Evolutionary conservation across 2,329 filamentous ascomycete species (phyloP), one percentile per base, ranked within the genome.

Genomic region (Drechmeria coniospora): DNA sequence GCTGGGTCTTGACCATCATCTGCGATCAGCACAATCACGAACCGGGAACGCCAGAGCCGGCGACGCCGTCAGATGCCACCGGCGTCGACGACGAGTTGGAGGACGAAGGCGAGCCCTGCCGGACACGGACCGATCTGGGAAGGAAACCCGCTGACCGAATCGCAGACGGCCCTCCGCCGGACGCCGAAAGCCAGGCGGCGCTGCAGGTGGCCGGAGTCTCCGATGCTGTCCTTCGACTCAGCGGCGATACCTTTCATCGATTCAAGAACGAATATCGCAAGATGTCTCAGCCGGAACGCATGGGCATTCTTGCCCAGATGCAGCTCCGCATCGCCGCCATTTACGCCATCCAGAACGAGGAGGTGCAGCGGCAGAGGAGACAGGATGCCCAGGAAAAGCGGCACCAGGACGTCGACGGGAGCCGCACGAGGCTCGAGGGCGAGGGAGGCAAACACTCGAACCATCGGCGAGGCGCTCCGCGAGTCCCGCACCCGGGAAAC

Each of bases 11-110:
- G 36, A 60, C 56, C 3, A 46, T 60, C 21, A 50, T 49, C 23
- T 60, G 56, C 38, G 50, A 59, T 32, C 47, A 56, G 35, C 56
- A 60, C 36, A 60, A 60, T 33, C 56, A 60, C 34, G 54, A 57
- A 34, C 51, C 56, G 2, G 50, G 56, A 12, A 59, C 56, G 7
- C 56, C 56, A 16, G 56, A 60, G 30, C 54, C 53, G 15, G 51
- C 53, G 4, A 52, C 51, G 1, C 50, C 51, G 18, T 44, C 43
- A 14, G 46, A 44, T 15, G 36, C 33, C 2, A 48, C 32, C 18
- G 53, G 53, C 22, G 46, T 43, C 16, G 54, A 55, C 18, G 54
- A 48, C 19, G 41, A 45, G 15, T 42, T 42, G 3, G 40, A 42
- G 9, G 45, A 46, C 15, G 39, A 44, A 5, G 40, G 39, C 6